Conservation (phyloP, 768 basidiomycete genomes). For the Pleurotus eryngii region DNA sequence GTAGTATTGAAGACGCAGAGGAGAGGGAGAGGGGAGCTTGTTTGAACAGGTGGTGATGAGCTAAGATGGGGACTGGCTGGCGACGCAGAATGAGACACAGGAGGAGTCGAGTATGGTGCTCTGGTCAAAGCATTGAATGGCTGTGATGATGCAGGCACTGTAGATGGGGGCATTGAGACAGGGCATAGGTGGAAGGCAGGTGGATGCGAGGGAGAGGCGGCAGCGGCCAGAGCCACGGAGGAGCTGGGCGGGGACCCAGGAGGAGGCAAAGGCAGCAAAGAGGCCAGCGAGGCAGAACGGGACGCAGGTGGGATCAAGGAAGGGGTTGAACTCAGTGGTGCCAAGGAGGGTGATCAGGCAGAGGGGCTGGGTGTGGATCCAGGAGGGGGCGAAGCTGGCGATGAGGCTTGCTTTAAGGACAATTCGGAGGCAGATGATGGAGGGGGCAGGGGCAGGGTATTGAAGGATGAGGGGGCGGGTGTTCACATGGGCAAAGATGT, state of each 20-base stretch:
- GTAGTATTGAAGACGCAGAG: too few relatives aligned
- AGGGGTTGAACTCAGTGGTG: too few relatives aligned
- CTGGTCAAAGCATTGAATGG: conserved; percentile 82
- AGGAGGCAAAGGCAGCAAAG: conserved; percentile 60
- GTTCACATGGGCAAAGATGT: too few relatives aligned
- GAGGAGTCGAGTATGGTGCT: conserved; percentile 61
- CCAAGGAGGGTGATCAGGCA: too few relatives aligned
- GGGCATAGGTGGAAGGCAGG: too few relatives aligned
- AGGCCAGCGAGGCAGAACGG: too few relatives aligned
- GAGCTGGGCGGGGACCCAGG: conserved; percentile 65
- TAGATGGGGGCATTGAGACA: too few relatives aligned
- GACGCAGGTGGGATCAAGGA: too few relatives aligned
- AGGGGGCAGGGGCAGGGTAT: conserved; percentile 57
- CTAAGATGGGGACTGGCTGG: conserved; percentile 30
- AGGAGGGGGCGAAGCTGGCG: conserved; percentile 63
- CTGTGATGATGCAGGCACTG: conserved; percentile 63
- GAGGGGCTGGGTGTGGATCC: conserved; percentile 62
- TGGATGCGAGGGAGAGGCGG: conserved; percentile 73
- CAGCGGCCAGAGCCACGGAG: conserved; percentile 70
- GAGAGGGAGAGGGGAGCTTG: conserved; percentile 35
- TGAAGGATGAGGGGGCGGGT: too few relatives aligned
- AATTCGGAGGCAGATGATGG: conserved; percentile 66
- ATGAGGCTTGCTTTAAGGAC: conserved; percentile 72
- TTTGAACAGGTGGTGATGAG: conserved; percentile 70
- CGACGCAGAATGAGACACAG: conserved; percentile 65